Evolutionary conservation across 768 basidiomycete species (phyloP), one percentile per base, ranked within the genome.

Genomic region (Dioszegia hungarica): DNA sequence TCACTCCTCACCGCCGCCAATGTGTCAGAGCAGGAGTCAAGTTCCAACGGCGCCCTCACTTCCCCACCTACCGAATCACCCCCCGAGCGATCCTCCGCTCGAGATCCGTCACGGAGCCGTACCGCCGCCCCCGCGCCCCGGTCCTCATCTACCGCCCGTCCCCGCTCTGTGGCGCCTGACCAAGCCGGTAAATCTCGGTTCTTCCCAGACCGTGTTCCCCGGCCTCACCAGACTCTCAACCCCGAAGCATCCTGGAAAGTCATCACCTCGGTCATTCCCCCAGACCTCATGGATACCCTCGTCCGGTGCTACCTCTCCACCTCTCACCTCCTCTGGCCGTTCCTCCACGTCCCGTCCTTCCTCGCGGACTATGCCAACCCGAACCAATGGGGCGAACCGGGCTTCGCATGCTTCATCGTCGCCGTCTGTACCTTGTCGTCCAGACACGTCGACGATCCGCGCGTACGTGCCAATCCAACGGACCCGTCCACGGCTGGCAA

Each of bases 381-480:
- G 48, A 83, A 84, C 76, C 92, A 92, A 80, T 94, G 92, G 91
- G 89, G 86, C 47, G 90, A 93, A 76, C 89, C 92, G 8, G 92
- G 92, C 9, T 95, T 95, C 68, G 90, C 88, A 37, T 86, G 90
- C 10, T 92, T 93, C 72, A 89, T 94, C 59, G 89, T 94, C n/a
- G 83, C 90, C 1, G 81, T 93, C 31, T 94, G 91, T 71, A 93
- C 90, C 62, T 81, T 95, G 5, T 86, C 90, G 0, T 93, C 90
- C 2, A 82, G 92, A 38, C 92, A 95, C 74, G 87, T 92, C 62
- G 91, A 95, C 70, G 92, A 94, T 76, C 85, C 86, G 20, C 85
- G 91, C 41, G 90, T 92, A 22, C 84, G 90, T 45, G 82, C 88
- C 2, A 85, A 89, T 68, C 85, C 90, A 1, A 80, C 78, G 56